Base-by-base conservation (phyloP, 169 alveolate species). In the Plasmodium gallinaceum region DNA sequence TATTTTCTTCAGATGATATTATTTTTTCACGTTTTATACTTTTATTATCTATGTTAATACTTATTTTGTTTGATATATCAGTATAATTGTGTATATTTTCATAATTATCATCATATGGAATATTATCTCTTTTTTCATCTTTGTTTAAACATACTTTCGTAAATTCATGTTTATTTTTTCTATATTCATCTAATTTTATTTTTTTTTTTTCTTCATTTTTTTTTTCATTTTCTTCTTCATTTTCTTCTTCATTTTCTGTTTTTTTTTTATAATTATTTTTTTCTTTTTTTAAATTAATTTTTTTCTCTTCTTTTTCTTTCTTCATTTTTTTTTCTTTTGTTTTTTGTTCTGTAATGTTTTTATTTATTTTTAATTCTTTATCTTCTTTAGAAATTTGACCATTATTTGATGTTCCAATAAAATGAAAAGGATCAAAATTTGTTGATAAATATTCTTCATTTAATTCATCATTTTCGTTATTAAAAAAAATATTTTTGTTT, bases 401-500 rank as follows among this genome's bases (percentile, higher is more conserved):
- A 32, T 32, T 32, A 32, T 32, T 58, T 42, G 4, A 7, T 18
- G 32, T 24, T 2, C n/a, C 74, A 48, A 26, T 78, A 58, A 78
- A 78, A 65, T 69, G 46, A 48, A 78, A 78, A 24, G 89, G 71
- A 24, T 78, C 89, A 8, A 26, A 75, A 78, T 70, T 78, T n/a
- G 26, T 66, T 7, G 66, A 39, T 10, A 70, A 78, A 5, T 45
- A 45, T 14, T 37, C 52, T 18, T 18, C 70, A 20, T 43, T 74
- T 42, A 26, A 9, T 20, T 62, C 76, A 16, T 76, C 76, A 26
- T 76, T 76, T 16, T 83, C 83, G 12, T 83, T 83, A 7, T 37
- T 5, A 18, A 62, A 66, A 46, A 80, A 80, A 18, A 83, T 68
- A 39, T 68, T 58, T 68, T 68, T 83, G 22, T 83, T 83, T 68